Conservation (phyloP, 2,329 filamentous ascomycete species). For the Dothistroma pini region DNA sequence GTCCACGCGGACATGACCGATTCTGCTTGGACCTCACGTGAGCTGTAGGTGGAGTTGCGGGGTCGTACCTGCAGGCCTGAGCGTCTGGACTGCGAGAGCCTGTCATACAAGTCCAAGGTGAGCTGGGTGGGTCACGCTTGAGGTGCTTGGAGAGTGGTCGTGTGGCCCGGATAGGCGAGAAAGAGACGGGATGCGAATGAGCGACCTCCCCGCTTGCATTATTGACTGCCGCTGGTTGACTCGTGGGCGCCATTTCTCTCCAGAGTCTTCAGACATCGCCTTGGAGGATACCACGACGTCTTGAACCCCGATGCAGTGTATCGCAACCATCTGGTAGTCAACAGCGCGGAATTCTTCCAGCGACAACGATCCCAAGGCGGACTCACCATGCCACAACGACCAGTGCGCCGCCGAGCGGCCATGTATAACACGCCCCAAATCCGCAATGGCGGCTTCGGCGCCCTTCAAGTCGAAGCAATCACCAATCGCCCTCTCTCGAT, state of each 20-base stretch:
- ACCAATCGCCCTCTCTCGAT: slow-evolving; percentile 35
- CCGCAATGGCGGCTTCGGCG: slow-evolving; percentile 34
- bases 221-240: neutral
- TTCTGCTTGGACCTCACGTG: neutral
- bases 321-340: neutral
- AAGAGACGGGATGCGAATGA: neutral
- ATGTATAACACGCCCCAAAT: slow-evolving; percentile 37
- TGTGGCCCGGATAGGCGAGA: neutral
- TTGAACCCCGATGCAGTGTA: neutral
- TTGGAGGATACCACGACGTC: neutral
- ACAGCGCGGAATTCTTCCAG: neutral
- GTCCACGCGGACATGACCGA: neutral
- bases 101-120: neutral
- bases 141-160: neutral
- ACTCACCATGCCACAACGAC: slow-evolving; percentile 24
- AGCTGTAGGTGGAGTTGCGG: neutral
- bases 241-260: neutral
- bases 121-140: neutral
- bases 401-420: slow-evolving; percentile 25
- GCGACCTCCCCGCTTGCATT: neutral
- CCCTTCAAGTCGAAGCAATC: slow-evolving; percentile 34
- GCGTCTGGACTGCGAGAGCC: neutral
- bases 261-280: neutral
- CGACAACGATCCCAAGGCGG: neutral
- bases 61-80: neutral